phyloP scores from a whole-genome alignment of 768 basidiomycete genomes.

The Psilocybe azurescens region DNA sequence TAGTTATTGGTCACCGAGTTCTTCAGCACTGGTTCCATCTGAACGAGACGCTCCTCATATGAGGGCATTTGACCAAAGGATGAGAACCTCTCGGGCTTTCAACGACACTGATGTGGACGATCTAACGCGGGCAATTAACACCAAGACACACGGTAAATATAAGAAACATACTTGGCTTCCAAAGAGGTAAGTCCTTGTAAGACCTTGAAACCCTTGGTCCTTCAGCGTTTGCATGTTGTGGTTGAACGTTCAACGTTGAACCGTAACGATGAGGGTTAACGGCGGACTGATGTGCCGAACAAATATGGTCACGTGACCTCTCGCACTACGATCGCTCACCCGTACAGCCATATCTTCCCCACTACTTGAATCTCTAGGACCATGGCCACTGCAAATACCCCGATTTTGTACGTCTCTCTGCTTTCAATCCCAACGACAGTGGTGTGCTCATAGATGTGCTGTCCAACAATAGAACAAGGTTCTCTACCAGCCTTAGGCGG shows the following conservation, averaged over 20 bases:
- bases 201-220: slow-evolving; percentile 53
- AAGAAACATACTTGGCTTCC: slow-evolving; percentile 76
- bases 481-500: slow-evolving; percentile 85
- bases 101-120: slow-evolving; percentile 91
- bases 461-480: slow-evolving; percentile 75
- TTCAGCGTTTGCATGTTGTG: too few species aligned
- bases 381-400: slow-evolving; percentile 67
- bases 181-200: slow-evolving; percentile 83
- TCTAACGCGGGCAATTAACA: slow-evolving; percentile 39
- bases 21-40: slow-evolving; percentile 95
- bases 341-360: slow-evolving; percentile 36
- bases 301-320: too few species aligned
- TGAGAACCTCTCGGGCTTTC: slow-evolving; percentile 97
- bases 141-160: background rate
- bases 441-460: background rate
- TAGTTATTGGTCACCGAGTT: slow-evolving; percentile 84
- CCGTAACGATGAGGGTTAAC: too few species aligned
- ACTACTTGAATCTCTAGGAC: slow-evolving; percentile 38
- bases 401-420: slow-evolving; percentile 55
- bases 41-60: slow-evolving; percentile 89
- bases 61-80: slow-evolving; percentile 95
- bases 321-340: slow-evolving; percentile 28
- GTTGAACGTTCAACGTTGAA: too few species aligned
- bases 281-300: too few species aligned
- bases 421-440: too few species aligned